Evolutionary conservation across 2,329 filamentous ascomycete species (phyloP).

Genomic region (Alternaria sp.): DNA sequence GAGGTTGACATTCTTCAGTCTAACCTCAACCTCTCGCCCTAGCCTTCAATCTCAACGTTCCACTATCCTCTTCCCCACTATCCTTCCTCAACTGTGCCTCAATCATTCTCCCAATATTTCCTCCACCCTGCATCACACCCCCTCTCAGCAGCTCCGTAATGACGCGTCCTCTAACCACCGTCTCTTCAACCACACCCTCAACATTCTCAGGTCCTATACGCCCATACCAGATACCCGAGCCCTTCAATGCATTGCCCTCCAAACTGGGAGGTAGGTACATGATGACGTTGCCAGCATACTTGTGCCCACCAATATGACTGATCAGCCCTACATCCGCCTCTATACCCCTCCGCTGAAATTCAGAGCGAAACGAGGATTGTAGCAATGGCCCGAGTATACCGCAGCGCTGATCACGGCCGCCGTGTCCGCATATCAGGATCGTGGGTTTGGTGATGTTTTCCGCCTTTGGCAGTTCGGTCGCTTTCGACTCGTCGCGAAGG

Average conservation of each 20-base stretch:
- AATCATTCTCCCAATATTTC: conserved; percentile 37
- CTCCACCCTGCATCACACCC: conserved; percentile 57
- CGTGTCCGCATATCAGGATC: conserved; percentile 88
- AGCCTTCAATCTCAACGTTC: conserved; percentile 27
- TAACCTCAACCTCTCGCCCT: conserved; percentile 9
- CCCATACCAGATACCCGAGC: conserved; percentile 83
- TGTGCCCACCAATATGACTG: conserved; percentile 84
- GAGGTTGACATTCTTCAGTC: background rate
- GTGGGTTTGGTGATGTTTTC: conserved; percentile 43
- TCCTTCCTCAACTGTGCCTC: conserved; percentile 41
- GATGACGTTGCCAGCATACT: conserved; percentile 85
- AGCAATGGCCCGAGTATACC: conserved; percentile 80
- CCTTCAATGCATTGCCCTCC: conserved; percentile 64
- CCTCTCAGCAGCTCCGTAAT: conserved; percentile 76
- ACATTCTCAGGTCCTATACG: conserved; percentile 77
- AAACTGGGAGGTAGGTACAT: conserved; percentile 72
- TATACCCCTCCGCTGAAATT: conserved; percentile 59
- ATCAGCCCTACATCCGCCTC: conserved; percentile 71
- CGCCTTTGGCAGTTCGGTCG: conserved; percentile 60
- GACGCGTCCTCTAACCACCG: conserved; percentile 69
- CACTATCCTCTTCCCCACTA: conserved; percentile 32
- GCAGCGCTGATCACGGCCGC: conserved; percentile 80
- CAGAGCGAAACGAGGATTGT: conserved; percentile 70
- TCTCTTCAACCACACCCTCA: conserved; percentile 76
- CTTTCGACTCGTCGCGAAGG: conserved; percentile 57